Evolutionary conservation across 2,329 filamentous ascomycete species (phyloP), one percentile per base, ranked within the genome.

Genomic region (Colletotrichum brevisporum): DNA sequence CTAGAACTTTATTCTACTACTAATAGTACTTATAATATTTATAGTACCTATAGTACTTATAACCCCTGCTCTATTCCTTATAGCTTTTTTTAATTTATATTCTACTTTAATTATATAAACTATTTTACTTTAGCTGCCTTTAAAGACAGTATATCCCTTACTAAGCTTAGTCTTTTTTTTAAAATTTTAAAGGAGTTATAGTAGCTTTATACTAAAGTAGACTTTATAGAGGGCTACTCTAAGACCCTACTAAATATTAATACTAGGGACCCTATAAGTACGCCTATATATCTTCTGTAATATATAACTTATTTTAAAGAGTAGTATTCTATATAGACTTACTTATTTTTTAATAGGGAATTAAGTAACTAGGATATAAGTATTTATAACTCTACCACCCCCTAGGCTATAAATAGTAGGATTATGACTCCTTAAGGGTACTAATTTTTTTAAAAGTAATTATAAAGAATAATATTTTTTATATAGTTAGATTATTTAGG

Each of bases 161-260:
- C 53, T 10, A 18, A 56, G 36, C 53, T 56, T 24, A 56, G 53
- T 24, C 53, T 56, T 15, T 26, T 56, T 16, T 56, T 36, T 21
- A 56, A 56, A 13, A 56, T 56, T 9, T 18, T 56, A 43, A 26
- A 56, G n/a, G n/a, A n/a, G n/a, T n/a, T n/a, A n/a, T n/a, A n/a
- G n/a, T n/a, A n/a, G n/a, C n/a, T n/a, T n/a, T n/a, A n/a, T 13
- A 36, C 53, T 6, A 43, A 56, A 36, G 36, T 56, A 13, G 27
- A 56, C 27, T 13, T 41, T 39, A 10, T 56, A 18, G n/a, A 56
- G 18, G 36, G 53, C 6, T 16, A 9, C 6, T 41, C 36, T 6
- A n/a, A 43, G n/a, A n/a, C 53, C 36, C 9, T 13, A 4, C 9
- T 56, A 13, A 56, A 36, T 16, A 6, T 56, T 13, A 43, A 56